phyloP scores from a whole-genome alignment of 176 grass and related monocot genomes.

The Ensete ventricosum region DNA sequence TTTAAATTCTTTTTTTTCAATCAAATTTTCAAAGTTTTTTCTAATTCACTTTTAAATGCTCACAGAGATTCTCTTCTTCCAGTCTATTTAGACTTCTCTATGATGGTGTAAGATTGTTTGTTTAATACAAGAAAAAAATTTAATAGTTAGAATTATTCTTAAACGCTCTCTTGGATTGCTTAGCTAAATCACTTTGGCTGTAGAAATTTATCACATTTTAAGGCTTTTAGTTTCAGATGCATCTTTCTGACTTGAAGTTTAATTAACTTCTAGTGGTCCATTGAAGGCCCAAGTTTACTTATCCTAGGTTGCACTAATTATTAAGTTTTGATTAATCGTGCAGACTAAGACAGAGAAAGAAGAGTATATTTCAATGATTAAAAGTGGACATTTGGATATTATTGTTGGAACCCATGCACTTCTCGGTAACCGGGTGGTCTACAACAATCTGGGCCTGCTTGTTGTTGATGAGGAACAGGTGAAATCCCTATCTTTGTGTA shows the following conservation, averaged over 20 bases:
- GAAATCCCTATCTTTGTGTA: conserved; percentile 15
- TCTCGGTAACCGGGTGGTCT: conserved; percentile 70
- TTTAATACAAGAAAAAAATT: neutral
- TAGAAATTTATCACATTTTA: neutral
- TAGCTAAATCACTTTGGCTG: neutral
- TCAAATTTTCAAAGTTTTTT: too few species aligned
- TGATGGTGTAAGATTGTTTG: neutral
- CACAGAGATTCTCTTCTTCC: neutral
- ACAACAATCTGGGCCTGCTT: conserved; percentile 83
- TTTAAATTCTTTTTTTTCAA: too few species aligned
- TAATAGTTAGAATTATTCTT: neutral
- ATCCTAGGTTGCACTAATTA: conserved; percentile 3
- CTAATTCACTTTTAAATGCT: too few species aligned
- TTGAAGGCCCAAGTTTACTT: neutral
- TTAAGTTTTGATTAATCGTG: conserved; percentile 17
- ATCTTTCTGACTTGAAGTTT: neutral
- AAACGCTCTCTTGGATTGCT: neutral
- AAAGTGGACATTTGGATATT: conserved; percentile 60
- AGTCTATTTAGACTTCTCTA: neutral
- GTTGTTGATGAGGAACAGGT: conserved; percentile 97
- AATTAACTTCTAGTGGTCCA: too few species aligned
- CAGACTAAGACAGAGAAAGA: conserved; percentile 76
- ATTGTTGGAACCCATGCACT: conserved; percentile 89
- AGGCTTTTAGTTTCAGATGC: neutral
- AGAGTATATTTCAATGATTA: conserved; percentile 56